phyloP scores from a whole-genome alignment of 2,329 filamentous ascomycete genomes.

The Lecanosticta acicola region DNA sequence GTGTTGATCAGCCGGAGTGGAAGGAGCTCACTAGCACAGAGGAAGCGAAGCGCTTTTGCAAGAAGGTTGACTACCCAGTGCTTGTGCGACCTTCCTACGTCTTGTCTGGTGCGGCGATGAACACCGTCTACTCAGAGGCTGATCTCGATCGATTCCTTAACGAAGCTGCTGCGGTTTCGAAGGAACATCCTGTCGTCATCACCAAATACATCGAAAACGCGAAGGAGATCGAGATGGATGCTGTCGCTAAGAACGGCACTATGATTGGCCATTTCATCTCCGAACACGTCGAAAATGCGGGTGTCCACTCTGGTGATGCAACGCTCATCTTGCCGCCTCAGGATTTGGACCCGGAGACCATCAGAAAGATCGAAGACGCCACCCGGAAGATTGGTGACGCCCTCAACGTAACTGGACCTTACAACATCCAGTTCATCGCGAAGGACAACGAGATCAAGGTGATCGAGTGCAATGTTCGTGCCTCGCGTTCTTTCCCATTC shows the following conservation, averaged over 20 bases:
- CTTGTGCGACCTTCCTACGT: conserved; percentile 95
- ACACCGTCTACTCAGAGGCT: conserved; percentile 94
- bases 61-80: conserved; percentile 85
- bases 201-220: conserved; percentile 99
- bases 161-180: conserved; percentile 87
- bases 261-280: conserved; percentile 96
- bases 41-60: conserved; percentile 81
- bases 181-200: conserved; percentile 94
- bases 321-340: conserved; percentile 93
- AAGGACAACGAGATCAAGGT: conserved; percentile 99
- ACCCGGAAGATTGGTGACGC: conserved; percentile 92
- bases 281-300: conserved; percentile 97
- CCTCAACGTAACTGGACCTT: conserved; percentile 91
- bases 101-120: conserved; percentile 95
- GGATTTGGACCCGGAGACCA: conserved; percentile 83
- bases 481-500: conserved; percentile 94
- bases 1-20: conserved; percentile 94
- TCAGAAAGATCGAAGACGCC: conserved; percentile 85
- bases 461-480: conserved; percentile 97
- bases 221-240: conserved; percentile 99
- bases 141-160: conserved; percentile 83
- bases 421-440: conserved; percentile 99
- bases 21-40: conserved; percentile 94
- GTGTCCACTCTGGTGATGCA: conserved; percentile 96
- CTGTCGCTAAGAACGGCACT: conserved; percentile 81